These are phyloP conservation scores for Fusarium nodosum DNA, from an alignment of 2,329 filamentous ascomycete genomes.

Conservation along the genomic window DNA sequence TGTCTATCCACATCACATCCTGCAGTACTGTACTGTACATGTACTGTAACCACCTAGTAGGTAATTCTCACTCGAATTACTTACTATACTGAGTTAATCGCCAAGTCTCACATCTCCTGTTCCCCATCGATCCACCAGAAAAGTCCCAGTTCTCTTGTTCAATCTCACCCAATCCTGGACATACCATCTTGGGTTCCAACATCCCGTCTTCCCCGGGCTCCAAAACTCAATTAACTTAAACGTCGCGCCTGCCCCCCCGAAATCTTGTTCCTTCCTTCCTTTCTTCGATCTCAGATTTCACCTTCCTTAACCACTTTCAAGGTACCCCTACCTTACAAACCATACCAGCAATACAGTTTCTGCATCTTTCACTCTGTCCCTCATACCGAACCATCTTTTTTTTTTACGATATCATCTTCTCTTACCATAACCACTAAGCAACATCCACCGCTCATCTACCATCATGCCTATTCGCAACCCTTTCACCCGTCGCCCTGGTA, in stretches of 20 bases:
- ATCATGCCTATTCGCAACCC: slow-evolving; percentile 81
- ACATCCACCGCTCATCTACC: slow-evolving; percentile 27
- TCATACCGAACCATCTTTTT: neutral
- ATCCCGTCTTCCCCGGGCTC: slow-evolving; percentile 39
- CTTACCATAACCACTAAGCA: slow-evolving; percentile 22
- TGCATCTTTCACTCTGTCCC: neutral
- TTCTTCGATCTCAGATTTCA: slow-evolving; percentile 20
- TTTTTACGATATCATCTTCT: slow-evolving; percentile 23
- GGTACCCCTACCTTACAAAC: neutral
- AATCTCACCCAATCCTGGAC: slow-evolving; percentile 12
- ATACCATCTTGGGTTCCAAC: slow-evolving; percentile 26
- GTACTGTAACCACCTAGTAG: neutral
- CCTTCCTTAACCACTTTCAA: slow-evolving; percentile 18
- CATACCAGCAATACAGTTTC: slow-evolving; percentile 3
- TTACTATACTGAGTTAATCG: slow-evolving; percentile 27
- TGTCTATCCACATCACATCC: slow-evolving; percentile 32
- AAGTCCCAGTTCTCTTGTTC: slow-evolving; percentile 20
- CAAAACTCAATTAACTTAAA: slow-evolving; percentile 45
- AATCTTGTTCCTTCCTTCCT: slow-evolving; percentile 8
- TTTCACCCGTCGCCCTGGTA: slow-evolving; percentile 72
- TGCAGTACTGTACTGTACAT: slow-evolving; percentile 1
- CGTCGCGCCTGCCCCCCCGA: slow-evolving; percentile 36
- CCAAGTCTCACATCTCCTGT: slow-evolving; percentile 27
- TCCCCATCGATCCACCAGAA: slow-evolving; percentile 23
- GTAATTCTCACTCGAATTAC: slow-evolving; percentile 12